Conservation (phyloP, 2,329 filamentous ascomycete species). For the Cladobotryum protrusum region DNA sequence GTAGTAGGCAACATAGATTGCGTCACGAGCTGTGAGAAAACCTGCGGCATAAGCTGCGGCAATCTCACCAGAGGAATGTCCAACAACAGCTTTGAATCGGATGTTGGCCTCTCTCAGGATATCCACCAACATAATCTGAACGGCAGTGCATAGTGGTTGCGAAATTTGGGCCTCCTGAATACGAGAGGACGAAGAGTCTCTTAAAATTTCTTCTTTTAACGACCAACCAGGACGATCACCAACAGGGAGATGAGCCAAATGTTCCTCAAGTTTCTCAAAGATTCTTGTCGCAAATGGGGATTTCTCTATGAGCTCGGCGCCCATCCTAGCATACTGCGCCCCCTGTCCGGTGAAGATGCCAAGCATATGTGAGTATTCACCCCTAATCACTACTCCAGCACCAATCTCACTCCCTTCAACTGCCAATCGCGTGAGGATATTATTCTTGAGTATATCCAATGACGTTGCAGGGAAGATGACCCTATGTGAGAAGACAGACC, state of each 20-base stretch:
- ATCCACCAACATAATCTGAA: constrained; percentile 1
- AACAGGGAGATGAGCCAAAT: not conserved
- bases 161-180: constrained; percentile 2
- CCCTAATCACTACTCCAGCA: not conserved
- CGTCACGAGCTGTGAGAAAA: not conserved
- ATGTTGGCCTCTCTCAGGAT: not conserved
- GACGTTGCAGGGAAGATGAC: not conserved
- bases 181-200: not conserved
- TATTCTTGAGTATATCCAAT: not conserved
- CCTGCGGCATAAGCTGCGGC: constrained; percentile 20
- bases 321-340: constrained; percentile 29
- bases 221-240: not conserved
- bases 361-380: constrained; percentile 9
- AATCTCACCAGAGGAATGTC: constrained; percentile 8
- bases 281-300: not conserved
- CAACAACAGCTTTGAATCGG: not conserved
- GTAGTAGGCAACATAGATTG: constrained; percentile 6
- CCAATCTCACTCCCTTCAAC: not conserved
- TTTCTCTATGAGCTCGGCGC: constrained; percentile 4
- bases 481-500: not conserved
- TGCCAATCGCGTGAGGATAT: not conserved
- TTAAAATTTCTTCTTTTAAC: not conserved
- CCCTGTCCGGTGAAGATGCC: constrained; percentile 30
- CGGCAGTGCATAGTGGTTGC: constrained; percentile 4
- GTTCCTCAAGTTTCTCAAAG: not conserved